Conservation (phyloP, 805 yeast genomes). For the Cyberlindnera xylosilytica region DNA sequence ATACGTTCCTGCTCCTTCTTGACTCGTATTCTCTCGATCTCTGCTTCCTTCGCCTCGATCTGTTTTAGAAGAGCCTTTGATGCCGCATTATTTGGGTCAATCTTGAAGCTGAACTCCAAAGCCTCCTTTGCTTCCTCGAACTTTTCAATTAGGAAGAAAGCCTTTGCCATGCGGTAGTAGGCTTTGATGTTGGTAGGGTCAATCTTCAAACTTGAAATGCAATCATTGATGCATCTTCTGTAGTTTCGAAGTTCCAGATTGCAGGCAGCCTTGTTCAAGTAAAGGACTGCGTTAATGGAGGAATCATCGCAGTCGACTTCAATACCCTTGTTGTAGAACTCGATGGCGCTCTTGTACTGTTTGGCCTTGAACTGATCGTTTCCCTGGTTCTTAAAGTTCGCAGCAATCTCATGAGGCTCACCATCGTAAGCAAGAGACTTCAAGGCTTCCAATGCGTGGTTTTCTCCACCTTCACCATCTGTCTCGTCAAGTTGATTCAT, state of each 20-base stretch:
- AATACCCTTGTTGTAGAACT: conserved; percentile 75
- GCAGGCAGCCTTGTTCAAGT: conserved; percentile 86
- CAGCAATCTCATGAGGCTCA: conserved; percentile 88
- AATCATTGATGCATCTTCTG: conserved; percentile 82
- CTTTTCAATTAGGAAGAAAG: conserved; percentile 65
- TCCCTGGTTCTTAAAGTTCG: conserved; percentile 88
- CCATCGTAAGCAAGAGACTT: conserved; percentile 93
- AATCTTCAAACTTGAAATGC: conserved; percentile 61
- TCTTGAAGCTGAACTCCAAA: conserved; percentile 56
- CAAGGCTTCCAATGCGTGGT: conserved; percentile 77
- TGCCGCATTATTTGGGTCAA: conserved; percentile 60
- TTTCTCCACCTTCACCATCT: conserved; percentile 75
- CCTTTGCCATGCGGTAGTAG: conserved; percentile 77
- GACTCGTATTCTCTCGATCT: conserved; percentile 29
- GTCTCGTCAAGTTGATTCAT: conserved; percentile 83
- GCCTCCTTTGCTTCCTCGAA: conserved; percentile 71
- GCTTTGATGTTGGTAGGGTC: conserved; percentile 82
- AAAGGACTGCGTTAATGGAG: conserved; percentile 58
- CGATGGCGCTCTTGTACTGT: conserved; percentile 72
- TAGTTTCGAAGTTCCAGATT: conserved; percentile 82
- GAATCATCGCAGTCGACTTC: conserved; percentile 61
- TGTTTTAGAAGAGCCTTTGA: conserved; percentile 44
- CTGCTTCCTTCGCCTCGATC: conserved; percentile 37
- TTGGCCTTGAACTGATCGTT: conserved; percentile 78
- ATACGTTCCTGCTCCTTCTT: conserved; percentile 31